phyloP scores from a whole-genome alignment of 352 stramenopile species.

The Saprolegnia diclina region DNA sequence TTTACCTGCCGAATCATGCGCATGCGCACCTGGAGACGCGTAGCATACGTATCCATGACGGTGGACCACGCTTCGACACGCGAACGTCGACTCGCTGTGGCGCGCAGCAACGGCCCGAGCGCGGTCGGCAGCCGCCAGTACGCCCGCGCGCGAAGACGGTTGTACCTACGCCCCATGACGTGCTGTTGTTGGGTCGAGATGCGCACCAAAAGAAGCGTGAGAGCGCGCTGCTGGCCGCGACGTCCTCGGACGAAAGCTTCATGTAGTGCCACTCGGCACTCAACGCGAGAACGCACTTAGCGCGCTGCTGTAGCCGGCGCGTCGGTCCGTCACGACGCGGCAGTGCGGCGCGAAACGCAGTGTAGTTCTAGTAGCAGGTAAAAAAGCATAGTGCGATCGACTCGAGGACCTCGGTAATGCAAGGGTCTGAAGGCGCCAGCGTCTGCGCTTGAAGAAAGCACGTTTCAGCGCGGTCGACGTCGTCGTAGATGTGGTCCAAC shows the following conservation, averaged over 20 bases:
- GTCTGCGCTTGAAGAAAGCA: neutral
- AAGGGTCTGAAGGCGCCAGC: neutral
- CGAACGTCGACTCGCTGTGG: neutral
- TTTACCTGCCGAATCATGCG: neutral
- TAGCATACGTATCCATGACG: neutral
- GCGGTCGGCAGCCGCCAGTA: neutral
- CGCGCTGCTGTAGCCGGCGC: no score
- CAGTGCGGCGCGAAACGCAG: no score
- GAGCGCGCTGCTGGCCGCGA: no score
- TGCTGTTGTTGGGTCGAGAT: neutral
- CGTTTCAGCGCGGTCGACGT: neutral
- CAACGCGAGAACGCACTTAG: neutral
- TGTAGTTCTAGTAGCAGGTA: no score
- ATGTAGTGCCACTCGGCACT: neutral
- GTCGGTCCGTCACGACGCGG: no score
- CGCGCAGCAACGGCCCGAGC: neutral
- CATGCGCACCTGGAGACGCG: neutral
- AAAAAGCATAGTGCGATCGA: no score
- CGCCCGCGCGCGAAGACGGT: neutral
- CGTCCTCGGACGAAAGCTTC: neutral
- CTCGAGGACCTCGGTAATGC: neutral
- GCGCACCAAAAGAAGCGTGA: constrained; percentile 9
- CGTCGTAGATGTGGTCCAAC: neutral
- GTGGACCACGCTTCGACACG: neutral
- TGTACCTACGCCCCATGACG: neutral